These are phyloP conservation scores for Paraphoma sp. DNA, from an alignment of 2,329 filamentous ascomycete genomes.

Conservation along the genomic window DNA sequence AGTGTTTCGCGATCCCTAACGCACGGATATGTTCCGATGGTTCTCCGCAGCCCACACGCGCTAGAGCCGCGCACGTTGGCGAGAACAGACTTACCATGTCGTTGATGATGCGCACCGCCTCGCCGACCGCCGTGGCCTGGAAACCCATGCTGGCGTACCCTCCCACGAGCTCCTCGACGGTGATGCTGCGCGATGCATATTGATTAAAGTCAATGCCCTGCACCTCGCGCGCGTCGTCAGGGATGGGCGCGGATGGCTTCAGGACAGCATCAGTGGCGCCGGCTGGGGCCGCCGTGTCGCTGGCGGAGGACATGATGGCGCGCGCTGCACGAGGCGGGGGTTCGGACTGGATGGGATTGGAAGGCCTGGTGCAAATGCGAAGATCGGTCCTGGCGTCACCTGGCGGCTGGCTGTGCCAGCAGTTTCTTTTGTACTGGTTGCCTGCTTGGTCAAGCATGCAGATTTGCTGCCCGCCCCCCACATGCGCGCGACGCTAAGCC, in stretches of 20 bases:
- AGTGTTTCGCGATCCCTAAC: constrained; percentile 21
- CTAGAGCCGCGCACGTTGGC: constrained; percentile 18
- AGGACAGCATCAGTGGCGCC: constrained; percentile 78
- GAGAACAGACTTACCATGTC: constrained; percentile 73
- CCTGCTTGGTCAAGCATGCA: not conserved
- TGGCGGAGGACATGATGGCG: constrained; percentile 26
- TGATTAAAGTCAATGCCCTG: constrained; percentile 92
- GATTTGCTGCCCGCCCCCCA: constrained; percentile 1
- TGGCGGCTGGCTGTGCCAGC: not conserved
- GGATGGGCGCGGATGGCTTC: constrained; percentile 81
- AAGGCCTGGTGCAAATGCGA: constrained; percentile 2
- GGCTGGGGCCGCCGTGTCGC: constrained; percentile 46
- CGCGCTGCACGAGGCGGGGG: not conserved
- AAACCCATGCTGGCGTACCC: constrained; percentile 89
- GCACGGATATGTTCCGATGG: constrained; percentile 33
- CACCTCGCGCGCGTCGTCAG: constrained; percentile 78
- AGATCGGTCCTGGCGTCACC: not conserved
- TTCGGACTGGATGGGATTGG: not conserved
- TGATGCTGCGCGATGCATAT: constrained; percentile 75
- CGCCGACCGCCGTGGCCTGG: constrained; percentile 79
- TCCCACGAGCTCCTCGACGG: constrained; percentile 81
- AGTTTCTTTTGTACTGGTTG: not conserved
- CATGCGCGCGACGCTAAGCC: not conserved
- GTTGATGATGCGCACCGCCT: constrained; percentile 91
- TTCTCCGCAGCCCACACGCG: constrained; percentile 22